Evolutionary conservation across 345 rosid genomes (phyloP), one percentile per base, ranked within the genome.

Genomic region (Citrus unshiu): DNA sequence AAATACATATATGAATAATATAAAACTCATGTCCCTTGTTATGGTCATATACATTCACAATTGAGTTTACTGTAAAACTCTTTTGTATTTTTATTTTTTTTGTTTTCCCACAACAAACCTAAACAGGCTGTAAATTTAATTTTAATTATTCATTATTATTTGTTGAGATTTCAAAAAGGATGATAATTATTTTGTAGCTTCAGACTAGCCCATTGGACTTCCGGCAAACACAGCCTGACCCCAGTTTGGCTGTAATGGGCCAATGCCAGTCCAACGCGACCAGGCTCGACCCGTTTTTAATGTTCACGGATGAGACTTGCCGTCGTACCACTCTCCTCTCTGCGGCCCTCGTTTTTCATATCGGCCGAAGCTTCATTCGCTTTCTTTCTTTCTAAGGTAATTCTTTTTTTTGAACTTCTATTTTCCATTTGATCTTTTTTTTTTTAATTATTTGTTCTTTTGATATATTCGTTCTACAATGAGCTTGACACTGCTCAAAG

Each of bases 401-500:
- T 16, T 12, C 56, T 9, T 60, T 19, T 25, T 39, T 9, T 37
- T 18, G 21, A 25, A 54, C 58, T 25, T 59, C 29, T 12, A 9
- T 46, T 62, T 46, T 29, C 68, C 35, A 27, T 73, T 73, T 73
- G 3, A 19, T 73, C 14, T 30, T 65, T 9, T 27, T 58, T 58
- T 6, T 57, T 56, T 14, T 8, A 2, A 59, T 60, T 35, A 1
- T 35, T 37, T 59, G 13, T 30, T 43, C 43, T 8, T 24, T 61
- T 10, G 10, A 12, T 34, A 39, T 10, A 2, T 29, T 65, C 25
- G 40, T 22, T 72, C 54, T 78, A 68, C 68, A 67, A 77, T 86
- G 88, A 86, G 80, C 40, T 75, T 64, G 34, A 75, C 82, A 21
- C 80, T 88, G 73, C 83, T 39, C 65, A 68, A 78, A 46, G 77